Percentiles rank a stretch among this genome's conserved stretches.
Conservation (phyloP, 371 early-diverging fungal species). For the Lichtheimia ornata region DNA sequence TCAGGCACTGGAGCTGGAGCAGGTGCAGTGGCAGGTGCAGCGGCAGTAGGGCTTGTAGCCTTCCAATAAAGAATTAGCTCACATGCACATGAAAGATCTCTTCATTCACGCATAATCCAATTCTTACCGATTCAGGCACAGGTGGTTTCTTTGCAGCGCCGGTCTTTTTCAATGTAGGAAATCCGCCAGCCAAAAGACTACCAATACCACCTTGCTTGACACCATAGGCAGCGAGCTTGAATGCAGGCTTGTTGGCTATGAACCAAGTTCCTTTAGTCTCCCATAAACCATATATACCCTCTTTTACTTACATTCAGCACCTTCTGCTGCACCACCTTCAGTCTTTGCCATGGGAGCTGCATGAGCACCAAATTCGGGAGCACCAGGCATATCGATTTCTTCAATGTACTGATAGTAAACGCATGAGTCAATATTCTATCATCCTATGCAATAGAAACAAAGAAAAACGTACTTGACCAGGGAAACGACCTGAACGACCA, state of each 20-base stretch:
- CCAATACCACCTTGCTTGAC: slow-evolving; percentile 88
- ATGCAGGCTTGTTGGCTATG: slow-evolving; percentile 16
- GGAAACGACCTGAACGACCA: slow-evolving; percentile 70
- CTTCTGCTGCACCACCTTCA: slow-evolving; percentile 22
- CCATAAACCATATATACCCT: background rate
- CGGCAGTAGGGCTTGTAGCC: slow-evolving; percentile 11
- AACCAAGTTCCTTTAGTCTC: too few species aligned
- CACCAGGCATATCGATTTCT: slow-evolving; percentile 50
- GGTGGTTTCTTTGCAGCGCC: slow-evolving; percentile 15
- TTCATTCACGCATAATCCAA: background rate
- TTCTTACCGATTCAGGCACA: slow-evolving; percentile 11
- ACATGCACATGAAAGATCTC: slow-evolving; percentile 2
- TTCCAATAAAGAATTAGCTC: background rate
- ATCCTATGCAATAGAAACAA: too few species aligned
- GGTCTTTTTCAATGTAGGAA: slow-evolving; percentile 38
- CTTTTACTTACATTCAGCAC: slow-evolving; percentile 20
- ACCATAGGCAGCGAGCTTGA: slow-evolving; percentile 72
- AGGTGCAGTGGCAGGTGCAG: slow-evolving; percentile 10
- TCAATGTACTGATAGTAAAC: slow-evolving; percentile 23
- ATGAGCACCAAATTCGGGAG: slow-evolving; percentile 41
- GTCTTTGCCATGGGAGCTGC: slow-evolving; percentile 20
- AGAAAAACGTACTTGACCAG: slow-evolving; percentile 52
- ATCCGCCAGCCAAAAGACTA: slow-evolving; percentile 72
- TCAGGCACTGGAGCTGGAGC: background rate
- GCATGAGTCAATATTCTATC: too few species aligned